Conservation (phyloP, 163 green algal species). For the Prototheca cutis region DNA sequence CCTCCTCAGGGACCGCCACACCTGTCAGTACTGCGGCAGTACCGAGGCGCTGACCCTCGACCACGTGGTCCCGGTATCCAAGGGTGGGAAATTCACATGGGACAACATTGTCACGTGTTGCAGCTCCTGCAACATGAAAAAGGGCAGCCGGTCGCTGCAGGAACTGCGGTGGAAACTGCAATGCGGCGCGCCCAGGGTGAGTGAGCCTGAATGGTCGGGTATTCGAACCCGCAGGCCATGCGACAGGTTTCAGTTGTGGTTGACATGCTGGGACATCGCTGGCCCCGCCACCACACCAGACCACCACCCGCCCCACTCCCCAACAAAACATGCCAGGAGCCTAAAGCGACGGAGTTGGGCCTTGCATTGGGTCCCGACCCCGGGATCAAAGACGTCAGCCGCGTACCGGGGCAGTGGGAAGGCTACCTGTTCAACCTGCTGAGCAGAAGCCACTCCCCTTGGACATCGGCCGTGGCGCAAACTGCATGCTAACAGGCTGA, state of each 20-base stretch:
- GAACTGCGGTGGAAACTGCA: slow-evolving; percentile 46
- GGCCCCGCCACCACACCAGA: too few relatives aligned
- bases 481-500: too few relatives aligned
- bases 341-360: slow-evolving; percentile 11
- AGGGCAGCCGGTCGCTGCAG: slow-evolving; percentile 43
- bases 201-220: too few relatives aligned
- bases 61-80: slow-evolving; percentile 32
- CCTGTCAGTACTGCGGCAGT: slow-evolving; percentile 56
- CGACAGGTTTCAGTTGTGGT: too few relatives aligned
- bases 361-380: slow-evolving; percentile 2
- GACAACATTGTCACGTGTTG: slow-evolving; percentile 63
- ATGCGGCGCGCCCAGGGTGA: slow-evolving; percentile 11
- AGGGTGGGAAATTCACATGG: slow-evolving; percentile 32
- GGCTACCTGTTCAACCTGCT: slow-evolving; percentile 16
- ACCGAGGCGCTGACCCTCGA: slow-evolving; percentile 50
- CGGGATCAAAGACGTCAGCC: background rate
- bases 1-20: slow-evolving; percentile 34
- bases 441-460: too few relatives aligned
- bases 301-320: too few relatives aligned
- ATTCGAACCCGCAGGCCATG: too few relatives aligned
- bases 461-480: too few relatives aligned
- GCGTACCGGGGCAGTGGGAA: slow-evolving; percentile 15
- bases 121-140: slow-evolving; percentile 45
- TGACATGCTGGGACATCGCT: too few relatives aligned
- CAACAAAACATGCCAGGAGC: too few relatives aligned